Evolutionary conservation across 148 eudicot genomes (phyloP), one percentile per base, ranked within the genome.

Genomic region (Rhododendron ovatum): DNA sequence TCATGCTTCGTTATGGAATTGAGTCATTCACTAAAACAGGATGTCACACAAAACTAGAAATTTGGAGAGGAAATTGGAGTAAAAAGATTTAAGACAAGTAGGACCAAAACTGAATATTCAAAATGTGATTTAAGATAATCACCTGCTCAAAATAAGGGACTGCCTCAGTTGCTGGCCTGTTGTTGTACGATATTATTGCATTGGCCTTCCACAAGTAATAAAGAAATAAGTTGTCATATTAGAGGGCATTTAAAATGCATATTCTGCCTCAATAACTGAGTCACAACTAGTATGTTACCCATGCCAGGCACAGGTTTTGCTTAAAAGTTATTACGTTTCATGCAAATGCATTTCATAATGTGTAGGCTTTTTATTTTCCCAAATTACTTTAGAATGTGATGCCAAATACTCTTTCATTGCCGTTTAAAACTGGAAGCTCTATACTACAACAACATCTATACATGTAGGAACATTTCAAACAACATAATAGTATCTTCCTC

Each of bases 91-190:
- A 33, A 67, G 28, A 13, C 69, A 26, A 41, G 59, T 43, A 14
- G 37, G 13, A 8, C 61, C 63, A 55, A 55, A 57, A 20, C 2
- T 1, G 47, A 81, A 81, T 33, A 81, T 11, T 30, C 37, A 65
- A 11, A n/a, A 10, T 24, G 71, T n/a, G 12, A 65, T 65, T 63
- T 22, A 24, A 65, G 30, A 87, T 81, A 86, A 82, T 91, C 81
- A 96, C 99, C 99, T 95, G 98, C 91, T 95, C 99, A 90, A 97
- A 97, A 86, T 97, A 93, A 51, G 99, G 99, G 85, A 95, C 99
- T 83, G 99, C 99, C 90, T 97, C 98, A 85, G 98, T 91, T 85
- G 99, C 99, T 85, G 98, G 92, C 92, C 93, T 93, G 93, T 97
- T 97, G 93, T 97, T 95, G 93, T 94, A 97, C 55, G 99, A 97